Conservation (phyloP, 495 filamentous ascomycete species). For the Trichoderma virens region DNA sequence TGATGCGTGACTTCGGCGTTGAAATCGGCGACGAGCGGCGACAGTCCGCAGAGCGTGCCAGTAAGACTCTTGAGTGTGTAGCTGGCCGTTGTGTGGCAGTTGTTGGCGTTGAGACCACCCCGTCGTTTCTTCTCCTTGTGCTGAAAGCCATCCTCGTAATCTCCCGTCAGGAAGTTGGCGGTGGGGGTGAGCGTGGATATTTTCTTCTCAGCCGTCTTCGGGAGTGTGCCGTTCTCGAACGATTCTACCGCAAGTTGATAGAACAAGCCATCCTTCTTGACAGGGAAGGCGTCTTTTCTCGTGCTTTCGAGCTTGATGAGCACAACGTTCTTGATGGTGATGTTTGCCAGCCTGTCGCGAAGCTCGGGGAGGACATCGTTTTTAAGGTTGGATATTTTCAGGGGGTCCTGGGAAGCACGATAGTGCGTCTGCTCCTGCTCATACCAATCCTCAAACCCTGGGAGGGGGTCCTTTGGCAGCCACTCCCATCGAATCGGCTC, state of each 20-base stretch:
- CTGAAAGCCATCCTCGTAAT: slow-evolving; percentile 30
- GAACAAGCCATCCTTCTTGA: slow-evolving; percentile 31
- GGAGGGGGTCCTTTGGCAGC: slow-evolving; percentile 7
- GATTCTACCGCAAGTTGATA: slow-evolving; percentile 31
- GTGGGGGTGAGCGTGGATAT: slow-evolving; percentile 30
- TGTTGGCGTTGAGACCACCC: slow-evolving; percentile 38
- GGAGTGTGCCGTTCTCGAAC: slow-evolving; percentile 19
- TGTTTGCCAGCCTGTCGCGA: slow-evolving; percentile 24
- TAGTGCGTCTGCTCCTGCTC: slow-evolving; percentile 20
- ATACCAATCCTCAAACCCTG: slow-evolving; percentile 4
- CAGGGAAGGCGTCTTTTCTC: slow-evolving; percentile 40
- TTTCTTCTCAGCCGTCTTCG: slow-evolving; percentile 22
- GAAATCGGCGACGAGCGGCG: slow-evolving; percentile 38
- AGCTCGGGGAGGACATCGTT: slow-evolving; percentile 27
- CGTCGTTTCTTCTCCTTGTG: slow-evolving; percentile 22
- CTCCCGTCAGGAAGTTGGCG: slow-evolving; percentile 38
- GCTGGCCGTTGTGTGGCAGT: slow-evolving; percentile 33
- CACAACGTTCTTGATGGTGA: slow-evolving; percentile 38
- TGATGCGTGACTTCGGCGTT: slow-evolving; percentile 38
- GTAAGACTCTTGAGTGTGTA: slow-evolving; percentile 42
- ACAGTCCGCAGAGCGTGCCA: slow-evolving; percentile 38
- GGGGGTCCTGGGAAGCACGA: slow-evolving; percentile 31
- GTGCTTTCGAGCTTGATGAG: slow-evolving; percentile 40
- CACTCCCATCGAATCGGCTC: slow-evolving; percentile 3
- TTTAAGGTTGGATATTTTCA: slow-evolving; percentile 38